Base-by-base conservation (phyloP, 331 rosid genomes). In the Prunus yedoensis region DNA sequence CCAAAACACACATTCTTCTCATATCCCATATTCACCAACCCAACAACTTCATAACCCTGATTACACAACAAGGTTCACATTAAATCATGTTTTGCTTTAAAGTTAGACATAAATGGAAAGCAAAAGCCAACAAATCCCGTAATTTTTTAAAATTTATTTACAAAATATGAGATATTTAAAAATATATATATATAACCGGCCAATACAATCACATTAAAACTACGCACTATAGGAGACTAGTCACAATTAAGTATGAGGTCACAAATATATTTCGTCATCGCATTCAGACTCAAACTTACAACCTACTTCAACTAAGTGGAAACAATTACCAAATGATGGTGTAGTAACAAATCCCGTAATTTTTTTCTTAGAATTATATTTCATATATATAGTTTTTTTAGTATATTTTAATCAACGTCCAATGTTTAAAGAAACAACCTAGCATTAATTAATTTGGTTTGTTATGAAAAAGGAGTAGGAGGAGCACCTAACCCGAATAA, bases 81-180 rank as follows among this genome's bases (percentile, higher is more conserved):
- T 14, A 14, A 60, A 27, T 60, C 66, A 60, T 27, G 41, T 60
- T 60, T 60, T 60, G 66, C 66, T 60, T 47, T 27, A 60, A 60
- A 27, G 4, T 2, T 60, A 12, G 38, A 25, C 13, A 10, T 11
- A 12, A 47, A 47, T 4, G 52, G 52, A 47, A 47, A 47, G 10
- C 5, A 3, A 10, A 47, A 10, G 17, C 9, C 43, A 38, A 38
- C 43, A 5, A 35, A 35, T 35, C 41, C 8, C 2, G 2, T 7
- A 25, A 25, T 25, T 25, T 25, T 25, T 25, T 25, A 25, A 25
- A 25, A 1, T 25, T 25, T 25, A 25, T 25, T 25, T 25, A 25
- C 27, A 30, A 30, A 30, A 30, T 5, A 30, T 30, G 35, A 30
- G 35, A 30, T 30, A 30, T 3, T 30, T 30, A 30, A 0, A 30